These are phyloP conservation scores for Picea sitchensis DNA, from an alignment of 75 land plant genomes.

Conservation along the genomic window DNA sequence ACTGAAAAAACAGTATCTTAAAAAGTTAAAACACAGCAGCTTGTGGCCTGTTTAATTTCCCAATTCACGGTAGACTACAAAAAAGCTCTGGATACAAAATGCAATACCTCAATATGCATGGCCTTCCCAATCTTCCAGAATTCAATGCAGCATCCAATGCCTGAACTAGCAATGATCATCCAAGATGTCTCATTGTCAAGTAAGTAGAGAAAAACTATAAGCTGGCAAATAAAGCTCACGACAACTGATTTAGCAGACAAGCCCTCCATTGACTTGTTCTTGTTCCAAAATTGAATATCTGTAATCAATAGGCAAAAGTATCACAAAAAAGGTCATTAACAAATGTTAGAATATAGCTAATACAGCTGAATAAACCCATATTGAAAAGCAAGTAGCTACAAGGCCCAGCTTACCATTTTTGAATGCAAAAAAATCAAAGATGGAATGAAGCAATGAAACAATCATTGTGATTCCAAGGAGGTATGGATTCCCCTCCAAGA, in stretches of 20 bases:
- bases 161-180: slow-evolving; percentile 99
- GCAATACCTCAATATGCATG: slow-evolving; percentile 95
- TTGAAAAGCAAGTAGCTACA: slow-evolving; percentile 4
- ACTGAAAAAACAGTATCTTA: neutral
- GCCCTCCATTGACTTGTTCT: slow-evolving; percentile 99
- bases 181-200: slow-evolving; percentile 99
- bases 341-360: neutral
- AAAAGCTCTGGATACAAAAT: slow-evolving; percentile 2
- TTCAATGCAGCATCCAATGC: slow-evolving; percentile 95
- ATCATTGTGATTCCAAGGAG: slow-evolving; percentile 76
- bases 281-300: slow-evolving; percentile 99
- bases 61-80: slow-evolving; percentile 15
- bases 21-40: slow-evolving; percentile 2
- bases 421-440: slow-evolving; percentile 95
- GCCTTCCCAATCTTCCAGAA: slow-evolving; percentile 99
- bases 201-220: slow-evolving; percentile 91
- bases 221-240: slow-evolving; percentile 83
- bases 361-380: neutral
- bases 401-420: slow-evolving; percentile 72
- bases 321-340: neutral
- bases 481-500: slow-evolving; percentile 96
- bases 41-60: neutral
- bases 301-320: slow-evolving; percentile 14
- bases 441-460: slow-evolving; percentile 86
- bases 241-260: slow-evolving; percentile 95